phyloP scores from a whole-genome alignment of 75 land plant genomes.

The Cunninghamia lanceolata region DNA sequence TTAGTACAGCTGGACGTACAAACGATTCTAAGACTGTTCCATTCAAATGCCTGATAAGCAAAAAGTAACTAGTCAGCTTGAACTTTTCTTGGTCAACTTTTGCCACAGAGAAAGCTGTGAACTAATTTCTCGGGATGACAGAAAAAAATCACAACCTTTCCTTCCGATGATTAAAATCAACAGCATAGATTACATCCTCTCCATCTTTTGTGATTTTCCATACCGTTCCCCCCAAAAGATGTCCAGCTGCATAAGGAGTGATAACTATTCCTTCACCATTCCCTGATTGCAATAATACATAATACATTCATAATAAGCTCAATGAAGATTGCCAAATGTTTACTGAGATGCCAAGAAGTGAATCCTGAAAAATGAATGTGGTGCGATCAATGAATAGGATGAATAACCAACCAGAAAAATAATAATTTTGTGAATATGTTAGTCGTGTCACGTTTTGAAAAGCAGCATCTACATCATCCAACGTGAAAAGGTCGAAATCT shows the following conservation, averaged over 20 bases:
- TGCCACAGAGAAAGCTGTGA: neutral
- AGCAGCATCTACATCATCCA: conserved; percentile 90
- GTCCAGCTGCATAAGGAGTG: conserved; percentile 95
- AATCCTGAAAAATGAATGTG: neutral
- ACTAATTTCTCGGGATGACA: neutral
- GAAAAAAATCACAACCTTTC: conserved; percentile 61
- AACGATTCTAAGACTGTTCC: conserved; percentile 91
- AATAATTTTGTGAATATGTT: conserved; percentile 87
- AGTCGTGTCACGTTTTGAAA: conserved; percentile 71
- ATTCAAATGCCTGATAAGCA: conserved; percentile 75
- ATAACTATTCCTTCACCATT: conserved; percentile 98
- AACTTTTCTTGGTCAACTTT: neutral
- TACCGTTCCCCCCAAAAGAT: conserved; percentile 87
- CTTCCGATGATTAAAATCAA: conserved; percentile 96
- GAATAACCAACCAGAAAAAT: conserved; percentile 60
- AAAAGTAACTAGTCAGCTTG: neutral
- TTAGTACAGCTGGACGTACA: conserved; percentile 94
- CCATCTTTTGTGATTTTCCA: conserved; percentile 99
- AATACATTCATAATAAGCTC: neutral
- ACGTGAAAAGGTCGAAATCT: conserved; percentile 91
- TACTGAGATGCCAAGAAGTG: conserved; percentile 1
- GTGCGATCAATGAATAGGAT: neutral
- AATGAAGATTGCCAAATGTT: neutral
- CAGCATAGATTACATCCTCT: conserved; percentile 99
- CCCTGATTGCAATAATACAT: conserved; percentile 32